A percentile compares a stretch with the other conserved stretches of the same genome.
Conservation (phyloP, 2,329 filamentous ascomycete genomes). For the Aspergillus texensis region DNA sequence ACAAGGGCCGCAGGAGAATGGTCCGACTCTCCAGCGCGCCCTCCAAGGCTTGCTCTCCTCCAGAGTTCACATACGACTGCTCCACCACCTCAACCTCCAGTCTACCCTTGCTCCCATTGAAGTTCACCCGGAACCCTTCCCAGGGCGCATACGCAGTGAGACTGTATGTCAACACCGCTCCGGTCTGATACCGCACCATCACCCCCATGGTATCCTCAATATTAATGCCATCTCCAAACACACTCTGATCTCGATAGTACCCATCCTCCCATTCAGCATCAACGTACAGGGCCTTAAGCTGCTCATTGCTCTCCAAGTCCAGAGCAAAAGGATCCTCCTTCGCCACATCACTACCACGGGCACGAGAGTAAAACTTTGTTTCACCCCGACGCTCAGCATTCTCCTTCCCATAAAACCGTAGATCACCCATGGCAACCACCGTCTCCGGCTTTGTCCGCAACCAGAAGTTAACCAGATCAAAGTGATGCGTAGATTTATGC, state of each 20-base stretch:
- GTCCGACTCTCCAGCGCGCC: conserved; percentile 29
- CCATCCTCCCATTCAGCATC: conserved; percentile 66
- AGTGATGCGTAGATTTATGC: conserved; percentile 67
- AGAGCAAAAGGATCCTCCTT: conserved; percentile 61
- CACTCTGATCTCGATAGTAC: conserved; percentile 64
- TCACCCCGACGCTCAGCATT: conserved; percentile 61
- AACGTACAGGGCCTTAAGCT: conserved; percentile 62
- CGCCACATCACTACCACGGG: conserved; percentile 55
- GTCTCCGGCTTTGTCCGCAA: conserved; percentile 57
- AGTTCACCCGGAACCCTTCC: conserved; percentile 32
- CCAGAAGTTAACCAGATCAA: conserved; percentile 67
- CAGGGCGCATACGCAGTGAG: conserved; percentile 61
- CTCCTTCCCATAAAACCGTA: conserved; percentile 64
- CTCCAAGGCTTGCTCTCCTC: conserved; percentile 56
- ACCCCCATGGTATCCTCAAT: conserved; percentile 68
- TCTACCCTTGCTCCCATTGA: conserved; percentile 56
- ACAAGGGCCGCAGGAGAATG: conserved; percentile 53
- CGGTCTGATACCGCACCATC: conserved; percentile 59
- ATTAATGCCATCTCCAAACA: conserved; percentile 65
- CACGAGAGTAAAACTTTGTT: conserved; percentile 50
- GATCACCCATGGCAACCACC: conserved; percentile 61
- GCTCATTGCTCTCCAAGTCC: conserved; percentile 55
- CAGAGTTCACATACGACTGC: conserved; percentile 58
- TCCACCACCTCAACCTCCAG: conserved; percentile 66
- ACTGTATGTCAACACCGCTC: conserved; percentile 61